Percentiles rank a stretch among this genome's conserved stretches.
These are phyloP conservation scores for Hyphodiscus sp. DNA, from an alignment of 2,329 filamentous ascomycete species.

Conservation along the genomic window DNA sequence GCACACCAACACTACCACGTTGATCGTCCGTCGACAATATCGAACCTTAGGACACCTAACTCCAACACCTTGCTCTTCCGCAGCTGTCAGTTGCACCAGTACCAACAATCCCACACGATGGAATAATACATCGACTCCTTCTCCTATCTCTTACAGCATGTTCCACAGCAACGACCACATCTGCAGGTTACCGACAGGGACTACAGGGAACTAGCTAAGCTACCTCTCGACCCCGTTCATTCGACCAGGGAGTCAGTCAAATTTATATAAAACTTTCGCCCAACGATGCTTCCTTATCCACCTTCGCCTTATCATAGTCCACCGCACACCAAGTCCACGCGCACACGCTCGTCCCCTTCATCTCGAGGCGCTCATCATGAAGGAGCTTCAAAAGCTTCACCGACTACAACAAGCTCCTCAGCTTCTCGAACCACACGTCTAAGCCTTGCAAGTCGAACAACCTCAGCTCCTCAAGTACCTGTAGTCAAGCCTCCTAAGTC, in stretches of 20 bases:
- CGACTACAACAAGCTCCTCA: slow-evolving; percentile 3
- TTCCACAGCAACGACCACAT: slow-evolving; percentile 7
- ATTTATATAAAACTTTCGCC: no score
- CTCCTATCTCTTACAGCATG: slow-evolving; percentile 13
- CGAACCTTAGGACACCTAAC: background rate
- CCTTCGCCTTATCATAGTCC: no score
- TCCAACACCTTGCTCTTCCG: background rate
- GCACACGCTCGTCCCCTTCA: slow-evolving; percentile 3
- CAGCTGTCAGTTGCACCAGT: background rate
- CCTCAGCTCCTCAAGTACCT: slow-evolving; percentile 16
- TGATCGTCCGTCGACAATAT: background rate
- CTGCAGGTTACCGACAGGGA: slow-evolving; percentile 15
- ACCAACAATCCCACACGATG: background rate
- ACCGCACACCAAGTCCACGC: slow-evolving; percentile 8
- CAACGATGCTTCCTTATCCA: no score
- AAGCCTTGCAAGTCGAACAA: slow-evolving; percentile 10
- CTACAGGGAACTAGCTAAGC: slow-evolving; percentile 1
- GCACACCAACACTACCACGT: background rate
- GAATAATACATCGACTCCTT: background rate
- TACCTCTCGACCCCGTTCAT: background rate
- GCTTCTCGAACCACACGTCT: slow-evolving; percentile 14
- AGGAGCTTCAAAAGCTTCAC: slow-evolving; percentile 5
- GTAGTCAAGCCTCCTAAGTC: slow-evolving; percentile 6
- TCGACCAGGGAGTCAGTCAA: background rate
- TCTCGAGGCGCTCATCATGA: slow-evolving; percentile 3